These are phyloP conservation scores for Mycena vitilis DNA, from an alignment of 768 basidiomycete species.

Conservation along the genomic window DNA sequence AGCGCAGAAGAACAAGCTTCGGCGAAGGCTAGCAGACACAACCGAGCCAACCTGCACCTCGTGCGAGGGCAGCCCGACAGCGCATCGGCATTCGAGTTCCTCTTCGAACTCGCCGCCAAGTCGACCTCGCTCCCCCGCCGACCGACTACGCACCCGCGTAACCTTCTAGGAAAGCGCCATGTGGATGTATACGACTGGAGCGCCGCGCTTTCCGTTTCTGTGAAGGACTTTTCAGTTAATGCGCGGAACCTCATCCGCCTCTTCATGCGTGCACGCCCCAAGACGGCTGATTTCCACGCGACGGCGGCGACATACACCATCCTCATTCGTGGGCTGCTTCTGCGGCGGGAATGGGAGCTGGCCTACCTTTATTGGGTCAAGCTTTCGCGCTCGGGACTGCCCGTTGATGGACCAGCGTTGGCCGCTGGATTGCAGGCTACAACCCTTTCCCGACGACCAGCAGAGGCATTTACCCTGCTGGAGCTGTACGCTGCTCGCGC, in stretches of 20 bases:
- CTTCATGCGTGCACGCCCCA: slow-evolving; percentile 48
- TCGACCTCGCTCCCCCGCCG: slow-evolving; percentile 15
- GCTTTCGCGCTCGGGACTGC: slow-evolving; percentile 48
- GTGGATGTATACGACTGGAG: slow-evolving; percentile 62
- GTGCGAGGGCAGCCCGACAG: slow-evolving; percentile 56
- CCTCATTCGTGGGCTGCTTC: slow-evolving; percentile 64
- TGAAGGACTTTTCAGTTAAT: slow-evolving; percentile 51
- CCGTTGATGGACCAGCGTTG: slow-evolving; percentile 61
- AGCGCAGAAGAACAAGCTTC: slow-evolving; percentile 3
- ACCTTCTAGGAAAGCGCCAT: slow-evolving; percentile 39
- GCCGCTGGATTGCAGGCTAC: slow-evolving; percentile 63
- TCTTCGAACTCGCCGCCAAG: slow-evolving; percentile 46
- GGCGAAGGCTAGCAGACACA: slow-evolving; percentile 27
- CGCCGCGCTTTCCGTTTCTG: slow-evolving; percentile 56
- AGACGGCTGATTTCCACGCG: slow-evolving; percentile 46
- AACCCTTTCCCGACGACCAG: slow-evolving; percentile 54
- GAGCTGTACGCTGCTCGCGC: slow-evolving; percentile 51
- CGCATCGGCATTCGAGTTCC: slow-evolving; percentile 60
- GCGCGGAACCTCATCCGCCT: slow-evolving; percentile 49
- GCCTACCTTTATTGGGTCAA: slow-evolving; percentile 60
- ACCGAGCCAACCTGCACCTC: slow-evolving; percentile 56
- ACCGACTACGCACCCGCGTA: slow-evolving; percentile 22
- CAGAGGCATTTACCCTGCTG: slow-evolving; percentile 63
- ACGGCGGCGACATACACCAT: slow-evolving; percentile 64
- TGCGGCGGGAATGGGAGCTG: slow-evolving; percentile 50